phyloP scores from a whole-genome alignment of 345 rosid species.

The Syzygium aromaticum region DNA sequence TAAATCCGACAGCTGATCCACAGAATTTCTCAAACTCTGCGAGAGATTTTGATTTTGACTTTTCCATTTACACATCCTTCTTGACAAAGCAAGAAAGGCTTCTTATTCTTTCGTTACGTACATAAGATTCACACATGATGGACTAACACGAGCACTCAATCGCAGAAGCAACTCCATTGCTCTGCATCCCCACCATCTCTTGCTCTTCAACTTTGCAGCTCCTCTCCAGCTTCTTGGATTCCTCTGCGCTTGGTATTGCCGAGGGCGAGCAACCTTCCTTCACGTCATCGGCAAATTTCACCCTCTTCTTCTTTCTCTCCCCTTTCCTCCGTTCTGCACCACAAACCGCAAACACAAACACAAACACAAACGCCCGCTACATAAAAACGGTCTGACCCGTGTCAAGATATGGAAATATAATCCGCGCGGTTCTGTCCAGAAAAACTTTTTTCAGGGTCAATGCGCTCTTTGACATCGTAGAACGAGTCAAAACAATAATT shows the following conservation, averaged over 20 bases:
- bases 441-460: neutral
- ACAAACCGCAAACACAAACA: neutral
- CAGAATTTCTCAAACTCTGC: neutral
- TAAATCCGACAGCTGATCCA: neutral
- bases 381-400: neutral
- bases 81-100: neutral
- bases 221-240: neutral
- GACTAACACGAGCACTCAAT: neutral
- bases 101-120: neutral
- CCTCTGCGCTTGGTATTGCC: neutral
- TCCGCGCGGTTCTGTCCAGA: neutral
- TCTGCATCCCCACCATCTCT: neutral
- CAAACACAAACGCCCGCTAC: neutral
- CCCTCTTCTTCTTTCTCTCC: conserved; percentile 48
- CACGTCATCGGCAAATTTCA: conserved; percentile 61
- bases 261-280: conserved; percentile 23
- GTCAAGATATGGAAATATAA: neutral
- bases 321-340: conserved; percentile 20
- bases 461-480: neutral
- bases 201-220: neutral
- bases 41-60: neutral
- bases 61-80: neutral
- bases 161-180: neutral
- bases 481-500: neutral
- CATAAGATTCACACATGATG: neutral